Evolutionary conservation across 2,329 filamentous ascomycete genomes (phyloP).

Genomic region (Hypoxylon sp.): DNA sequence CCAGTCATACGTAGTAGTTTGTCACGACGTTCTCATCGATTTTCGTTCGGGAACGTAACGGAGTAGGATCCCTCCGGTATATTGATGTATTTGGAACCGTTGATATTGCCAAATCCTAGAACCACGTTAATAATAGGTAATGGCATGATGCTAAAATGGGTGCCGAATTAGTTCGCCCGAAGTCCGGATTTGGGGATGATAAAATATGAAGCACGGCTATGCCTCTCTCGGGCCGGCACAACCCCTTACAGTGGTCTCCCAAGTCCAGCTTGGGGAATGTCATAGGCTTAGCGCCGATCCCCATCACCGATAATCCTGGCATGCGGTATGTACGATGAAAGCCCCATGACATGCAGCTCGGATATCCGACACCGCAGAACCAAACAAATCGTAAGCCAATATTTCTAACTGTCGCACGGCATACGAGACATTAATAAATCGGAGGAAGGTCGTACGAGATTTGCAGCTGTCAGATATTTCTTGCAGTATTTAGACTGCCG

Average conservation of each 20-base stretch:
- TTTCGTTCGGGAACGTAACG: background rate
- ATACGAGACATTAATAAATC: conserved; percentile 39
- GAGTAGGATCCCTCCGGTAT: background rate
- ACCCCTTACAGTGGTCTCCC: background rate
- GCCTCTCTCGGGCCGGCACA: conserved; percentile 25
- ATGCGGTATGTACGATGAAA: conserved; percentile 18
- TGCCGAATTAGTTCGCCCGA: conserved; percentile 13
- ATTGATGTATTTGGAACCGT: background rate
- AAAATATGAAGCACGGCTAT: conserved; percentile 9
- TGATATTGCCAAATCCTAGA: background rate
- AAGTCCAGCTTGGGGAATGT: conserved; percentile 4
- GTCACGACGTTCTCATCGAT: background rate
- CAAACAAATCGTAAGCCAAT: background rate
- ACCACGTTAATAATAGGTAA: background rate
- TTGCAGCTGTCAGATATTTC: conserved; percentile 40
- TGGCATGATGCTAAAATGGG: background rate
- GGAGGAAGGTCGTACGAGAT: conserved; percentile 40
- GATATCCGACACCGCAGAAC: conserved; percentile 9
- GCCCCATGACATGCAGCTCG: conserved; percentile 22
- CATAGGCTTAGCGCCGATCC: conserved; percentile 26
- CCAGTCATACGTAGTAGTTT: background rate
- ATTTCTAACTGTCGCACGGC: conserved; percentile 23
- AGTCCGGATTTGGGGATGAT: conserved; percentile 25
- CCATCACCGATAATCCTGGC: conserved; percentile 11
- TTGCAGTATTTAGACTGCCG: background rate